Evolutionary conservation across 148 eudicot species (phyloP), one percentile per base, ranked within the genome.

Genomic region (Bassia scoparia): DNA sequence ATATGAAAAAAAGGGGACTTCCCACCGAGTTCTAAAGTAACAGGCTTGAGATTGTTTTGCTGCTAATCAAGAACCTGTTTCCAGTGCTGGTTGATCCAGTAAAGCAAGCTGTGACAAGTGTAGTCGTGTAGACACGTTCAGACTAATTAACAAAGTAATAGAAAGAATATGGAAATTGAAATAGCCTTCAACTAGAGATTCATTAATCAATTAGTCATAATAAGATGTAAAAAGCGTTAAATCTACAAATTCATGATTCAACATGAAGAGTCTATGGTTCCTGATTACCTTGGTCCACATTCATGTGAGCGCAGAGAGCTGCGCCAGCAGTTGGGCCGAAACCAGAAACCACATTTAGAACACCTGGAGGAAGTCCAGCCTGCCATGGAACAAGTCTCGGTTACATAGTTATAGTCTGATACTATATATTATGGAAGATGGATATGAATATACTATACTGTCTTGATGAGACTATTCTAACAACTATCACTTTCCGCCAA

Each of bases 321-420:
- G 89, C 82, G 61, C 91, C 91, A 70, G 91, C 91, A 73, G 89
- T 87, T 37, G 86, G 83, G 24, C 91, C 91, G 20, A 76, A 85
- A 46, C 91, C 91, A 29, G 89, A 83, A 78, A 87, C 64, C 8
- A 87, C 82, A 76, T 87, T 87, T 35, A 87, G 80, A 69, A 85
- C 91, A 27, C 91, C 89, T n/a, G 81, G 62, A 61, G 91, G 91
- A 50, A 85, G 83, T 35, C 91, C 91, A 43, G 89, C 89, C 91
- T 87, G 81, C 69, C 60, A 69, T 54, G 54, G 29, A 54, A 44
- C 6, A 46, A 60, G 72, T 41, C 54, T 18, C 5, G n/a, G n/a
- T n/a, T n/a, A n/a, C n/a, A n/a, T n/a, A n/a, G n/a, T n/a, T n/a
- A n/a, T n/a, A n/a, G n/a, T n/a, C n/a, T n/a, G n/a, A n/a, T n/a